A percentile compares a stretch with the other conserved stretches of the same genome.
Conservation (phyloP, 352 stramenopile species). For the Globisporangium splendens region DNA sequence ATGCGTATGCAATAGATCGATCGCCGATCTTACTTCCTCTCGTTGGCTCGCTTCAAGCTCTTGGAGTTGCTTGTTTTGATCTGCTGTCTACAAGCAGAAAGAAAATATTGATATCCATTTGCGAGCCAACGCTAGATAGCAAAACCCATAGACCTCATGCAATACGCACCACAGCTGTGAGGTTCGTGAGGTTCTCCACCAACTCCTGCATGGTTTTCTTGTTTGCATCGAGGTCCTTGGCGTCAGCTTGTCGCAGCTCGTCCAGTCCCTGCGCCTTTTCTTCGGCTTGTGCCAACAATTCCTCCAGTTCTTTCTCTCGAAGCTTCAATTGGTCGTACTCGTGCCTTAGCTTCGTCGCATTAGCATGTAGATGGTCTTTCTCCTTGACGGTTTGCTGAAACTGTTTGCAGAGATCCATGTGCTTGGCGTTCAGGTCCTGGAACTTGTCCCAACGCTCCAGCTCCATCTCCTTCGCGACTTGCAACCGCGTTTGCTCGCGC, state of each 20-base stretch:
- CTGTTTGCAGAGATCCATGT: constrained; percentile 46
- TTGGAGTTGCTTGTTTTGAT: constrained; percentile 65
- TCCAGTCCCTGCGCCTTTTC: constrained; percentile 29
- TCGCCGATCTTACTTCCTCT: constrained; percentile 31
- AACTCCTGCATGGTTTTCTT: constrained; percentile 69
- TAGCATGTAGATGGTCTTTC: constrained; percentile 22
- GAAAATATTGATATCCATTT: background rate
- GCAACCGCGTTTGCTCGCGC: constrained; percentile 45
- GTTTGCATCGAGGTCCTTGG: constrained; percentile 29
- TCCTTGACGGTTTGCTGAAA: constrained; percentile 29
- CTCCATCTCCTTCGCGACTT: constrained; percentile 54
- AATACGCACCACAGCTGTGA: constrained; percentile 48
- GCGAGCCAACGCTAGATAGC: background rate
- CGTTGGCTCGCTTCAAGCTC: constrained; percentile 40
- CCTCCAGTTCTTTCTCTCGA: constrained; percentile 32
- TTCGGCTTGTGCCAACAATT: constrained; percentile 16
- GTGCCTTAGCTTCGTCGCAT: constrained; percentile 11
- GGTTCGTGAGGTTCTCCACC: constrained; percentile 60
- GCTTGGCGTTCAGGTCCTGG: constrained; percentile 67
- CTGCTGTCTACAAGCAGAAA: constrained; percentile 31
- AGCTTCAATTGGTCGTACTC: constrained; percentile 15
- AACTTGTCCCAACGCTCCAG: constrained; percentile 63
- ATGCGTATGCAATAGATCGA: background rate
- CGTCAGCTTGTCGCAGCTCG: constrained; percentile 15
- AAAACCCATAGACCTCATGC: background rate